phyloP scores from a whole-genome alignment of 768 basidiomycete genomes.

The Pilatotrama ljubarskyi region DNA sequence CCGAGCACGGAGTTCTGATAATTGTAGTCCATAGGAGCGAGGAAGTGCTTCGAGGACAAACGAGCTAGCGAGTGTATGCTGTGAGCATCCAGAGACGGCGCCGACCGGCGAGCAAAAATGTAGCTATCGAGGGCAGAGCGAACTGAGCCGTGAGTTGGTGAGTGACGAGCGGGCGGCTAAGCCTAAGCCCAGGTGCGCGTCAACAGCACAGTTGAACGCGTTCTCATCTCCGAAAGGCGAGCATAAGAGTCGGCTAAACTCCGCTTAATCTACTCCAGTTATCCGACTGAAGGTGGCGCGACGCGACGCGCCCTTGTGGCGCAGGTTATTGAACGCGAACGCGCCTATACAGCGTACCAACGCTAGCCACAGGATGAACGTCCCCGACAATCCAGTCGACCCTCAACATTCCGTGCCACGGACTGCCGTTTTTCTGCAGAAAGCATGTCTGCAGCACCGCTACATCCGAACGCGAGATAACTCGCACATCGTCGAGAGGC shows the following conservation, averaged over 20 bases:
- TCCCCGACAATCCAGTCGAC: not conserved
- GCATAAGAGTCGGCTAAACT: not conserved
- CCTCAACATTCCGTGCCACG: not conserved
- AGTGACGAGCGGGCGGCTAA: not conserved
- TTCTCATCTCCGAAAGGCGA: not conserved
- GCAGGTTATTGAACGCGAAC: not conserved
- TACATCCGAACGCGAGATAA: slow-evolving; percentile 78
- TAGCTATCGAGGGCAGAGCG: too few species aligned
- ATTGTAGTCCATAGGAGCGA: not conserved
- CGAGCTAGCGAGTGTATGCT: too few species aligned
- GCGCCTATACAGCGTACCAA: not conserved
- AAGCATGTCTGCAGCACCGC: slow-evolving; percentile 68
- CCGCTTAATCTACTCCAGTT: not conserved
- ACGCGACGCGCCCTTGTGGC: not conserved
- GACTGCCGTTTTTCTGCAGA: slow-evolving; percentile 53
- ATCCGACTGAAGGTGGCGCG: not conserved
- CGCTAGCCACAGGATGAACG: not conserved
- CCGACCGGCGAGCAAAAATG: too few species aligned
- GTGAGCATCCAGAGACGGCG: not conserved
- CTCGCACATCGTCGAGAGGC: slow-evolving; percentile 84
- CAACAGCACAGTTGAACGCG: not conserved
- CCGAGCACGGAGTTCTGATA: not conserved
- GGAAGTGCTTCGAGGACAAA: not conserved
- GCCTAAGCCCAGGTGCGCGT: not conserved
- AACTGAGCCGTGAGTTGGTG: too few species aligned